Percentiles rank a stretch among this genome's conserved stretches.
Conservation (phyloP, 2,329 filamentous ascomycete species). For the Gyromitra esculenta region DNA sequence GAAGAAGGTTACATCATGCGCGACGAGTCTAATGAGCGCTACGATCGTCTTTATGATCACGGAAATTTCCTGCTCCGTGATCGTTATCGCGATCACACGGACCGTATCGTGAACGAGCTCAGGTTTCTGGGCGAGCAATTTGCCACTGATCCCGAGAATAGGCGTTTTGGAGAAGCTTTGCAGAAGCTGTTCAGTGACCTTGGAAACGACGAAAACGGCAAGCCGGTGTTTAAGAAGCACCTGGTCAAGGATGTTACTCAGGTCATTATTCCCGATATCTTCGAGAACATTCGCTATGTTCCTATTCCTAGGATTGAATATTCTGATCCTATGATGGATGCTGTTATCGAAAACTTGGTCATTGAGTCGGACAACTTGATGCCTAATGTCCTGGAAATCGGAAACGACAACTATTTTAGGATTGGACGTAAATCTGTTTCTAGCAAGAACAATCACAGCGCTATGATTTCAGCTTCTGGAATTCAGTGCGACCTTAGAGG, state of each 20-base stretch:
- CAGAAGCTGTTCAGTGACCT: constrained; percentile 89
- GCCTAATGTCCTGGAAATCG: constrained; percentile 88
- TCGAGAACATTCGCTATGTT: constrained; percentile 88
- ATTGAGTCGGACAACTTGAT: constrained; percentile 97
- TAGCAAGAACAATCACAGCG: constrained; percentile 82
- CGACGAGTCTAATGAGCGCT: constrained; percentile 79
- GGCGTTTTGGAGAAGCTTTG: constrained; percentile 76
- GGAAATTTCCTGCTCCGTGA: constrained; percentile 87
- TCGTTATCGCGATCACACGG: constrained; percentile 85
- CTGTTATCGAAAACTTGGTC: constrained; percentile 91
- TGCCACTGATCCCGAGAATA: constrained; percentile 86
- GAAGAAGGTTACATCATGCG: constrained; percentile 92
- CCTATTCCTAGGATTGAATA: constrained; percentile 95
- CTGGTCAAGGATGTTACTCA: constrained; percentile 87
- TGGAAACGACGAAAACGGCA: constrained; percentile 86
- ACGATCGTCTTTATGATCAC: constrained; percentile 84
- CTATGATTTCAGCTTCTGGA: constrained; percentile 86
- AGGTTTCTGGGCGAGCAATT: constrained; percentile 92
- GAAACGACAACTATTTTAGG: constrained; percentile 91
- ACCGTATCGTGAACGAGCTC: constrained; percentile 85
- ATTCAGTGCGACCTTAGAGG: constrained; percentile 86
- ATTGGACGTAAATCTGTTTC: constrained; percentile 89
- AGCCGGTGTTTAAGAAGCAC: constrained; percentile 89
- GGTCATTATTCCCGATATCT: constrained; percentile 81
- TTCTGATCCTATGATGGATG: constrained; percentile 82